Evolutionary conservation across 164 flowering plant species (phyloP).

Genomic region (Stephania yunnanensis): DNA sequence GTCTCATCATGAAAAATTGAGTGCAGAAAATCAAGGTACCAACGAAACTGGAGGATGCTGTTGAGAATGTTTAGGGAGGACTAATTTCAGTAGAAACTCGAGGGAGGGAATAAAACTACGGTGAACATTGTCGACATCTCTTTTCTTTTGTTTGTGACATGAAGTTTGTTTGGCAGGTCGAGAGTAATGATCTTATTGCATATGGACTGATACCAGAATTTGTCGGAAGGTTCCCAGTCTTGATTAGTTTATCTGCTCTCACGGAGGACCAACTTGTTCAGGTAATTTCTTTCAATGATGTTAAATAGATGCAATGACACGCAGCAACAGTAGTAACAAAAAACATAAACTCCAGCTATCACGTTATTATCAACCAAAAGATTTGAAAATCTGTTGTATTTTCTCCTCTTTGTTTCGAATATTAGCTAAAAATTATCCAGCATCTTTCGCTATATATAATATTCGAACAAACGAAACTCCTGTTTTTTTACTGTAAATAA

Average conservation of each 20-base stretch:
- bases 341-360: neutral
- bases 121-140: no score
- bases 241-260: conserved; percentile 72
- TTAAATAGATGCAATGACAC: neutral
- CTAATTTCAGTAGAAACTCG: no score
- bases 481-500: neutral
- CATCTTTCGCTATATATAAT: neutral
- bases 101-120: no score
- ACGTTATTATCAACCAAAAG: neutral
- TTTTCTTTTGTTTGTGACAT: neutral
- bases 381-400: neutral
- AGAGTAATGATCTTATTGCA: conserved; percentile 78
- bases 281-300: conserved; percentile 30
- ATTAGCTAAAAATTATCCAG: neutral
- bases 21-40: neutral
- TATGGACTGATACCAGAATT: conserved; percentile 91
- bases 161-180: conserved; percentile 48
- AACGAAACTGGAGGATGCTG: no score
- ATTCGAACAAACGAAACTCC: neutral
- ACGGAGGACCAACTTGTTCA: conserved; percentile 73
- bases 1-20: neutral
- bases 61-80: no score
- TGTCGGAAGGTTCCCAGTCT: conserved; percentile 79
- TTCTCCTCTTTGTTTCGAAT: neutral
- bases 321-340: neutral